Evolutionary conservation across 306 rosid genomes (phyloP), one percentile per base, ranked within the genome.

Genomic region (Rosa multiflora): DNA sequence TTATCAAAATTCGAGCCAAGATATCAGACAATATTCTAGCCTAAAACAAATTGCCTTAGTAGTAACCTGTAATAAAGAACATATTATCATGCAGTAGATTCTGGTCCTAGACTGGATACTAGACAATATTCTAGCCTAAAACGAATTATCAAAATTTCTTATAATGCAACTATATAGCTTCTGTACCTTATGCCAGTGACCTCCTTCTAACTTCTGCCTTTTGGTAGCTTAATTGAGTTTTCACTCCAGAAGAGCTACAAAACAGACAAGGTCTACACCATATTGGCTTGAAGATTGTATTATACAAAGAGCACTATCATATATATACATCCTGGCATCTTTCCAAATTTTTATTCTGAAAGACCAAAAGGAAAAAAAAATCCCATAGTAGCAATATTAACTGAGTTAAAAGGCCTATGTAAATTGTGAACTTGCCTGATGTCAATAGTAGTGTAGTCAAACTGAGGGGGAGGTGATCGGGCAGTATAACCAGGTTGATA

Each of bases 401-500:
- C 42, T 18, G 5, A 47, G 43, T 78, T 10, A 29, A 13, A 23
- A 32, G 43, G 42, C 61, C 47, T 1, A 58, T 69, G 55, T 55
- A 70, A 29, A 72, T n/a, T 56, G 35, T 70, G 47, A 58, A 78
- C 88, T 86, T 79, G 78, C 93, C 91, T 88, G 70, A 87, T 86
- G 83, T 83, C 82, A 72, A 83, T 85, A 4, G 84, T 18, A 59
- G 81, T 78, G 77, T 85, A 89, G 17, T 83, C 93, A 39, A 89
- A 53, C 46, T 77, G 88, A 66, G 81, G 79, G 9, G 75, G 77
- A 55, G 77, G 87, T 21, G 87, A 78, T 74, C 86, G 83, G 69
- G 84, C 83, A 49, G 88, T 83, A 73, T 83, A 89, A 18, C 86
- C 88, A 78, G 89, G 83, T 72, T 83, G 81, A 46, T 85, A 87